phyloP scores from a whole-genome alignment of 352 stramenopile species.

The Globisporangium irregulare region DNA sequence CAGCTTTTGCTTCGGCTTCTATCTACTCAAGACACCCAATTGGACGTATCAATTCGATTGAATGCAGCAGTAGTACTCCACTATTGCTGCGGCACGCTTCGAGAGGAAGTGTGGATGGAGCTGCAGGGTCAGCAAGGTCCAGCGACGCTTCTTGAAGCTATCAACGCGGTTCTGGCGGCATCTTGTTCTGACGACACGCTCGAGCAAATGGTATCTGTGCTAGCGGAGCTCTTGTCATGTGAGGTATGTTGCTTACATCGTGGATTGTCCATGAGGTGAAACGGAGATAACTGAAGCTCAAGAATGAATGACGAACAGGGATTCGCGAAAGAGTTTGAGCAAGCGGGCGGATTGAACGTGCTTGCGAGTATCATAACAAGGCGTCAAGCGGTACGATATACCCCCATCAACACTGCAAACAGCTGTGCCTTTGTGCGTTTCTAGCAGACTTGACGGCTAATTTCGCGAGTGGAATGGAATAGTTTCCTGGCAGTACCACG shows the following conservation, averaged over 20 bases:
- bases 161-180: neutral
- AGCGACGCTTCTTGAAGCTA: neutral
- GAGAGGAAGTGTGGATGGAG: constrained; percentile 7
- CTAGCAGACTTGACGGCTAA: neutral
- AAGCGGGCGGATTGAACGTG: neutral
- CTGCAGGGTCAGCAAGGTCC: constrained; percentile 4
- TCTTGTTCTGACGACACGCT: neutral
- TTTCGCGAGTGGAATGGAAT: neutral
- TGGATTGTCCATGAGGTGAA: neutral
- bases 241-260: constrained; percentile 3
- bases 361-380: constrained; percentile 2
- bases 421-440: neutral
- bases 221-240: constrained; percentile 5
- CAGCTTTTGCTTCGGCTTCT: constrained; percentile 1
- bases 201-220: neutral
- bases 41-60: neutral
- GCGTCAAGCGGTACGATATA: constrained; percentile 3
- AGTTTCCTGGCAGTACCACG: constrained; percentile 7
- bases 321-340: constrained; percentile 9
- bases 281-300: neutral
- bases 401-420: neutral
- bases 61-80: constrained; percentile 3
- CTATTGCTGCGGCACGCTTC: neutral
- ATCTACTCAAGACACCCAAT: neutral
- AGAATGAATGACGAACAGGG: neutral